Base-by-base conservation (phyloP, 169 alveolate genomes). In the Plasmodium coatneyi region DNA sequence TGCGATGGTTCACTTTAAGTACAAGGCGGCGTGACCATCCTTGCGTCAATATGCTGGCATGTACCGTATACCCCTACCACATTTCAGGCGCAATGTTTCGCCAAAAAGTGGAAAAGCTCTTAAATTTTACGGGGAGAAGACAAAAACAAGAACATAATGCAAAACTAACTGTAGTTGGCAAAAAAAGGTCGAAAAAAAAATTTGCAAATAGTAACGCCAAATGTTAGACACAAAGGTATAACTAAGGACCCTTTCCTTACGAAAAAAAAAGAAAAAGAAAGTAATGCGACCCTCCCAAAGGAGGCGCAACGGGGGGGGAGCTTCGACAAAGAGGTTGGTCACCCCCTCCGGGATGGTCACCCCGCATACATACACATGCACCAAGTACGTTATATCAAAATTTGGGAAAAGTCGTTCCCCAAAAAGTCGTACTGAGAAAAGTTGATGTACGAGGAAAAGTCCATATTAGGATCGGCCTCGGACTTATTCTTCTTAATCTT, bases 391-490 rank as follows among this genome's bases (percentile, higher is more conserved):
- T 7, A 66, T 25, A 25, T 9, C 76, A 66, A 25, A 66, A 86
- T 72, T 41, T 89, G 94, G 14, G 94, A 89, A 60, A 89, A 89
- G 16, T 89, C 94, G 28, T 89, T 89, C 82, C 94, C 91, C 52
- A 89, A 41, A 43, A 89, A 89, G 36, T 89, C 94, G 76, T 43
- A 89, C 28, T 89, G 87, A 16, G 91, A 56, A 70, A 89, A 80
- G 74, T 79, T 89, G 3, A 89, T 25, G 39, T 80, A 89, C 34
- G 94, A 79, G 1, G 91, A 41, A 3, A 89, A 32, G 46, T 89
- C 94, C 46, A 28, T 66, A 30, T 43, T 89, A 14, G 87, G n/a
- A 32, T 89, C 94, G n/a, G 5, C 7, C 9, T 79, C 30, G 32
- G 49, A 28, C 5, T 46, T 80, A 72, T 89, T 80, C 34, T 46